A percentile compares a stretch with the other conserved stretches of the same genome.
phyloP scores from a whole-genome alignment of 148 eudicot genomes.

The Heliosperma pusillum region DNA sequence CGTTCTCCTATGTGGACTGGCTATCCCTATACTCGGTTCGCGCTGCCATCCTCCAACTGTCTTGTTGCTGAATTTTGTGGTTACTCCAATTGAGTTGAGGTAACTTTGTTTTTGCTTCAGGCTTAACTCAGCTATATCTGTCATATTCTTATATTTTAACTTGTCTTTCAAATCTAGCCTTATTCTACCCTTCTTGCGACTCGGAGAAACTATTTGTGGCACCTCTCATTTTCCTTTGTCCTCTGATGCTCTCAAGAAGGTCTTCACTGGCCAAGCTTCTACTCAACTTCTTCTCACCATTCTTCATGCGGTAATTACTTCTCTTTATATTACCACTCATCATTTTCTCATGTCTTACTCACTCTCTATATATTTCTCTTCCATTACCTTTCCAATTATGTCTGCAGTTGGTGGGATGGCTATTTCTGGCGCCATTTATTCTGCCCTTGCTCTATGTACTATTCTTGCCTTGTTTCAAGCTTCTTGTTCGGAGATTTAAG shows the following conservation, averaged over 20 bases:
- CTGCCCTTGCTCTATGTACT: background rate
- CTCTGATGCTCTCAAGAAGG: conserved; percentile 84
- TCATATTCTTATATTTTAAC: no score
- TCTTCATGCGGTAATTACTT: conserved; percentile 46
- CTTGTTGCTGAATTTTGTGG: background rate
- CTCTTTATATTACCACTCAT: no score
- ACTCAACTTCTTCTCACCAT: conserved; percentile 61
- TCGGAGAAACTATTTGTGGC: conserved; percentile 79
- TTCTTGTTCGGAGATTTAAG: background rate
- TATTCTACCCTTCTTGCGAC: conserved; percentile 77
- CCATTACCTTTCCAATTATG: no score
- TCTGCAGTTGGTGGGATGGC: background rate
- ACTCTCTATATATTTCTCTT: no score
- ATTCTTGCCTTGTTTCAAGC: background rate
- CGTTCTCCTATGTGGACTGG: background rate
- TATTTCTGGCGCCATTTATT: background rate
- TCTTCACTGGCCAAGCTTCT: conserved; percentile 83
- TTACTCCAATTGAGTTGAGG: conserved; percentile 3
- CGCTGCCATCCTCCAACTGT: background rate
- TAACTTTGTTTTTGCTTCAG: no score
- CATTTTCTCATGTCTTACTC: no score
- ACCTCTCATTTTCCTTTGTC: conserved; percentile 76
- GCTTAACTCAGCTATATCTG: no score
- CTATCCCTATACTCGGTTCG: background rate
- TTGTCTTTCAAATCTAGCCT: conserved; percentile 37